Evolutionary conservation across 106 monocot genomes (phyloP).

Genomic region (Dendrobium huoshanense): DNA sequence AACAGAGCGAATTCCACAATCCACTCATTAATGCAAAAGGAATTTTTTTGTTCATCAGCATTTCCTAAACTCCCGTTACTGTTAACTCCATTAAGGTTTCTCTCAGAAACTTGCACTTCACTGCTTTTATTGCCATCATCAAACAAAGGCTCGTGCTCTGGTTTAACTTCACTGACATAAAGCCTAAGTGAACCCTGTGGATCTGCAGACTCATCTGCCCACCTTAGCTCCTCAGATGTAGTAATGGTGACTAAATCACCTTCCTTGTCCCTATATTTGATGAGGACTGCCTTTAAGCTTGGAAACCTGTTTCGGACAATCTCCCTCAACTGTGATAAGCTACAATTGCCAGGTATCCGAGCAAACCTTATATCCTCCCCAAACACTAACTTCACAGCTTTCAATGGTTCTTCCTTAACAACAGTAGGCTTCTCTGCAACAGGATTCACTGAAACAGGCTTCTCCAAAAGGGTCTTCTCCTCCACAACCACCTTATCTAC

Average conservation of each 20-base stretch:
- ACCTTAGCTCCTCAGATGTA: slow-evolving; percentile 69
- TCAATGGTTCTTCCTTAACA: slow-evolving; percentile 33
- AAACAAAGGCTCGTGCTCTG: slow-evolving; percentile 64
- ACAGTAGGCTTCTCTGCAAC: neutral
- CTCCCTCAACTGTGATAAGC: slow-evolving; percentile 54
- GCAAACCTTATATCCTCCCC: slow-evolving; percentile 93
- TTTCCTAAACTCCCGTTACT: slow-evolving; percentile 32
- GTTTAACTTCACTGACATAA: slow-evolving; percentile 59
- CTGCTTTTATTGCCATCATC: slow-evolving; percentile 32
- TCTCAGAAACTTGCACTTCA: slow-evolving; percentile 16
- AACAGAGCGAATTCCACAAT: slow-evolving; percentile 75
- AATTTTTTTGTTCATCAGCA: slow-evolving; percentile 20
- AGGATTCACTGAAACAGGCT: neutral
- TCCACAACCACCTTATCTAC: slow-evolving; percentile 16
- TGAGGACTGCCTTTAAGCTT: slow-evolving; percentile 52
- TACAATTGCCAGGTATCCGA: slow-evolving; percentile 50
- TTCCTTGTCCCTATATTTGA: slow-evolving; percentile 87
- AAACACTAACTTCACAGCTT: slow-evolving; percentile 57
- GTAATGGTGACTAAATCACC: slow-evolving; percentile 94
- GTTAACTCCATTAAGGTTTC: slow-evolving; percentile 17
- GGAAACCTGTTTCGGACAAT: slow-evolving; percentile 60
- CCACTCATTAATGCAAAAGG: slow-evolving; percentile 67
- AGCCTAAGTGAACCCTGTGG: slow-evolving; percentile 60
- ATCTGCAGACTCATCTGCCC: slow-evolving; percentile 65
- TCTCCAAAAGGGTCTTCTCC: neutral